Evolutionary conservation across 345 rosid species (phyloP).

Genomic region (Murraya paniculata): DNA sequence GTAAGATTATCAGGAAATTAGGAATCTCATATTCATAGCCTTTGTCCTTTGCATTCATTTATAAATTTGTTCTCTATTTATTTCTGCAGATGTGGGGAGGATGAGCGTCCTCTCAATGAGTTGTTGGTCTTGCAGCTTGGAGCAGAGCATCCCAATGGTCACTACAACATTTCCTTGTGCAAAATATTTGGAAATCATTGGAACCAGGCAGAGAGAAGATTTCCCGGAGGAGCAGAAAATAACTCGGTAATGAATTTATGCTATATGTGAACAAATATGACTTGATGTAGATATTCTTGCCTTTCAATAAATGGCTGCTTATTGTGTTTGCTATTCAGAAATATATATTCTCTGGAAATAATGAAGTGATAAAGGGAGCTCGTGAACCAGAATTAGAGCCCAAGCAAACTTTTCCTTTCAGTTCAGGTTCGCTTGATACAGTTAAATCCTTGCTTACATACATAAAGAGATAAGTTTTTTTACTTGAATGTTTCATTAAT

Average conservation of each 20-base stretch:
- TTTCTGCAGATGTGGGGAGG: conserved; percentile 60
- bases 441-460: not conserved
- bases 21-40: not conserved
- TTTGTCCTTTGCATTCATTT: not conserved
- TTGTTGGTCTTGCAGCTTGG: conserved; percentile 56
- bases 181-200: conserved; percentile 45
- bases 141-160: conserved; percentile 32
- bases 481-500: conserved; percentile 1
- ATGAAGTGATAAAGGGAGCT: conserved; percentile 13
- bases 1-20: conserved; percentile 22
- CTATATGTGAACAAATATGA: not conserved
- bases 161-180: conserved; percentile 33
- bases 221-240: conserved; percentile 21
- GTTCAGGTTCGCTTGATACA: conserved; percentile 35
- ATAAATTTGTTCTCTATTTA: not conserved
- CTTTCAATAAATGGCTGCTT: not conserved
- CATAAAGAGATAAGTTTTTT: not conserved
- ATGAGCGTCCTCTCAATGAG: conserved; percentile 70
- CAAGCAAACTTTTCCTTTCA: conserved; percentile 25
- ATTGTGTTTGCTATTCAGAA: conserved; percentile 23
- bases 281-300: conserved; percentile 5
- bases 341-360: conserved; percentile 9
- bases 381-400: conserved; percentile 29
- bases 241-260: conserved; percentile 26
- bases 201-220: conserved; percentile 39